Base-by-base conservation (phyloP, 2,329 filamentous ascomycete species). In the Beauveria sp. region DNA sequence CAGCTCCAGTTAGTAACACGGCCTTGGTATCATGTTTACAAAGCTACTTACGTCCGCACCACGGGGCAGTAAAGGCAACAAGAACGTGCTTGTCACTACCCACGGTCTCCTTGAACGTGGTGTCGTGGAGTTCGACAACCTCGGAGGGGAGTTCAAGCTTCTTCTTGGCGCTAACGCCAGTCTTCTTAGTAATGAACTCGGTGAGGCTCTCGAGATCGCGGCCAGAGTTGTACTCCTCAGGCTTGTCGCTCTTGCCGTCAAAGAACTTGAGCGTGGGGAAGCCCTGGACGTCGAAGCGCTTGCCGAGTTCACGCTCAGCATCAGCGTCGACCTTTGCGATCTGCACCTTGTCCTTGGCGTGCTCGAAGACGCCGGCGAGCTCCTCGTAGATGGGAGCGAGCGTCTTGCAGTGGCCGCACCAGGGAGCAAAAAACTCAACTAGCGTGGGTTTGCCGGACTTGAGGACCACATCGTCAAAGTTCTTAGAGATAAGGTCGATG, bases 401-500 rank as follows among this genome's bases (percentile, higher is more conserved):
- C 72, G 80, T 96, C 85, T 98, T 98, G 91, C 95, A 99, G 83
- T 99, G 95, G 38, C 95, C 96, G 73, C 95, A 99, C 95, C 95
- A 99, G 26, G 93, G 93, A 40, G 95, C 95, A 73, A 96, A 98
- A 84, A 99, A 99, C 76, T 98, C 93, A 69, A 98, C 92, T 28
- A 99, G 87, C 0, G 95, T 93, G 49, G 95, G 93, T 81, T 96
- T 98, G 76, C 92, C 92, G 51, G 90, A 93, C 74, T 96, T 86
- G 64, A 96, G 83, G 66, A 96, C 91, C 61, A 96, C 82, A 53
- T 88, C 79, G 80, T 98, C 93, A 75, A 99, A 99, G 81, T 97
- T 99, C 70, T 81, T 80, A 61, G 93, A 92, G 64, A 89, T 87
- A 64, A 99, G 88, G 75, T 98, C 93, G 69, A 96, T 81, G 66